Evolutionary conservation across 495 filamentous ascomycete species (phyloP).

Genomic region (Penicillium maclennaniae): DNA sequence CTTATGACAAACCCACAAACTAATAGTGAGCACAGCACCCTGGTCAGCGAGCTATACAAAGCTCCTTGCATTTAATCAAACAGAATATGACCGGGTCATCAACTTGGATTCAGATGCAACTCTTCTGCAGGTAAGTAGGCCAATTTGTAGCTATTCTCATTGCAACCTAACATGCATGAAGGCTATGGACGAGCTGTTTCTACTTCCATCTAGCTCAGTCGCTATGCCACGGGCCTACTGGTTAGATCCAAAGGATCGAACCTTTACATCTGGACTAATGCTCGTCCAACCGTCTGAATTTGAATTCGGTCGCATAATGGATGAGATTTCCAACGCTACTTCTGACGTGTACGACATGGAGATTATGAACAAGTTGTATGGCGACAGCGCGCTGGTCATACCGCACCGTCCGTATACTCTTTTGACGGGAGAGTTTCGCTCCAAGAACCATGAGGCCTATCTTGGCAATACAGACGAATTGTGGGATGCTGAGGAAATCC

Average conservation of each 20-base stretch:
- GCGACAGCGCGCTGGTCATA: constrained; percentile 54
- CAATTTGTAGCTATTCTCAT: background rate
- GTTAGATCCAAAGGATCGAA: constrained; percentile 41
- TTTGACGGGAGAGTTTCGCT: constrained; percentile 60
- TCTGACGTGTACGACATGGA: constrained; percentile 59
- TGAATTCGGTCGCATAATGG: constrained; percentile 46
- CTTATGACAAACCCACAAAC: too few relatives aligned
- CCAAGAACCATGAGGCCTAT: constrained; percentile 48
- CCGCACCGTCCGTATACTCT: constrained; percentile 64
- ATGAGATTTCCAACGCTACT: constrained; percentile 32
- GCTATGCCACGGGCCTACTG: constrained; percentile 63
- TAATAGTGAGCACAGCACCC: too few relatives aligned
- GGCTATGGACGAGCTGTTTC: constrained; percentile 61
- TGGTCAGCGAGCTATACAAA: constrained; percentile 61
- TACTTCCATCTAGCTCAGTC: constrained; percentile 48
- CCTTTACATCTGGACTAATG: constrained; percentile 52
- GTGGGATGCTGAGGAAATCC: constrained; percentile 57
- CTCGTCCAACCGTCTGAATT: constrained; percentile 50
- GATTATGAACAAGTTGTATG: constrained; percentile 60
- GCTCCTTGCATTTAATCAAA: constrained; percentile 62
- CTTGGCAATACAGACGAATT: constrained; percentile 48
- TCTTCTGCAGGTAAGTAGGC: constrained; percentile 44
- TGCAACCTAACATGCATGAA: constrained; percentile 9
- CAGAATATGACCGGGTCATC: constrained; percentile 57
- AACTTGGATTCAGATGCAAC: constrained; percentile 59